phyloP scores from a whole-genome alignment of 1,284 basidiomycete species.

The Ceratobasidium sp. region DNA sequence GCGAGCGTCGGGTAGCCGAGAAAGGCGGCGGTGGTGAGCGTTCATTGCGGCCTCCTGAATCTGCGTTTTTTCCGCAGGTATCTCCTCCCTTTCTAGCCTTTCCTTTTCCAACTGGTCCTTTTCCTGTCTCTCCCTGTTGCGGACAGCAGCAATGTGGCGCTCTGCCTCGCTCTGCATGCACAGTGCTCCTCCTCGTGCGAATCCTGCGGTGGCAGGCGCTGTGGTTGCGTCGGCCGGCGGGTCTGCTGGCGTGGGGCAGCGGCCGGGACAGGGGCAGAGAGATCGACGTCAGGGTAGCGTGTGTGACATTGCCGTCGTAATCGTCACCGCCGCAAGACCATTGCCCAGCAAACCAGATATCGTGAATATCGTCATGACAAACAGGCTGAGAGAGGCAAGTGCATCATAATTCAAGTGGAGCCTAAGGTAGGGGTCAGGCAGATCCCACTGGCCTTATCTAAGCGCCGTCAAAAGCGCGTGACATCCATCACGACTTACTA shows the following conservation, averaged over 20 bases:
- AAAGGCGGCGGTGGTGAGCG: constrained; percentile 6
- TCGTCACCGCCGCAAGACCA: constrained; percentile 87
- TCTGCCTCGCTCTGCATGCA: constrained; percentile 23
- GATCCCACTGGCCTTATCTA: too few relatives aligned
- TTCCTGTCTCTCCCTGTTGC: constrained; percentile 16
- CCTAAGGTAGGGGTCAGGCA: too few relatives aligned
- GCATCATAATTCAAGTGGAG: constrained; percentile 80
- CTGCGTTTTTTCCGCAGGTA: constrained; percentile 22
- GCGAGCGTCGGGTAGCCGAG: constrained; percentile 23
- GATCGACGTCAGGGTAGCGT: constrained; percentile 34
- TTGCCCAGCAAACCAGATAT: constrained; percentile 76
- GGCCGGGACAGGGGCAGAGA: constrained; percentile 23
- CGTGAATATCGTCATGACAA: constrained; percentile 80
- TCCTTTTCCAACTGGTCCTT: constrained; percentile 31
- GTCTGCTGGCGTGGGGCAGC: constrained; percentile 4
- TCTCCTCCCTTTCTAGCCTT: constrained; percentile 17
- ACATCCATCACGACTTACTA: too few relatives aligned
- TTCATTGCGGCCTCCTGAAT: constrained; percentile 34
- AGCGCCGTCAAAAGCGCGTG: too few relatives aligned
- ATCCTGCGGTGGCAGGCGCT: neutral
- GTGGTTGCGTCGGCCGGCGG: constrained; percentile 17
- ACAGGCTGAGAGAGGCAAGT: constrained; percentile 74
- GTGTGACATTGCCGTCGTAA: constrained; percentile 72
- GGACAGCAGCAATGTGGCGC: constrained; percentile 25
- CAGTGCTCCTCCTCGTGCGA: constrained; percentile 18